Evolutionary conservation across 2,329 filamentous ascomycete species (phyloP), one percentile per base, ranked within the genome.

Genomic region (Penicillium frequentans): DNA sequence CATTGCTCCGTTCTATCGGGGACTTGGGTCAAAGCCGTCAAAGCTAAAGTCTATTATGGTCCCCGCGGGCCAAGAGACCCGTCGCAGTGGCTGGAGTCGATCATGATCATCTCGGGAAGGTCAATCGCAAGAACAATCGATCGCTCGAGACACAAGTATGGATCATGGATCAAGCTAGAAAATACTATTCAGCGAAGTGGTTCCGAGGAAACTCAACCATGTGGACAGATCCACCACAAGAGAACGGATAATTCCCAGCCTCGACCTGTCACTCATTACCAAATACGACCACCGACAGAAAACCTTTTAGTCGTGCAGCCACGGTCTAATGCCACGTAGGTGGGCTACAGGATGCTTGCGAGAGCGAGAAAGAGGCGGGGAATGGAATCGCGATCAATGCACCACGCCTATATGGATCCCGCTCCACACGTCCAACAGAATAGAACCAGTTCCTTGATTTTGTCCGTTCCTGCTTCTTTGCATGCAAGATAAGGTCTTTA

Each of bases 401-500:
- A 29, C 39, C 35, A 26, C 24, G 21, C 19, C 14, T n/a, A 42
- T 50, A 39, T 9, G 14, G 26, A 31, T 54, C 45, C 52, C 46
- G 37, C 26, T 55, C 52, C 45, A 55, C 52, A 49, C 16, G 50
- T 52, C 52, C 23, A 47, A 26, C 21, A 24, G 9, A 19, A 39
- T 11, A n/a, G 8, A 19, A 8, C 26, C 24, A 16, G 33, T 54
- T 47, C 42, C 42, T 56, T 54, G 43, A 48, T 54, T 48, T 54
- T 14, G 14, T 21, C 29, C 23, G 48, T 60, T 55, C 48, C 55
- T 57, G 48, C 48, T 57, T 57, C 10, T 16, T 16, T 7, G 16
- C 45, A 56, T 57, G 47, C 51, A 49, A 53, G 45, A 60, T 55
- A 55, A 60, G 55, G 51, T 54, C 19, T 21, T 35, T 27, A 5